Evolutionary conservation across 2,329 filamentous ascomycete genomes (phyloP).

Genomic region (Aureobasidium sp.): DNA sequence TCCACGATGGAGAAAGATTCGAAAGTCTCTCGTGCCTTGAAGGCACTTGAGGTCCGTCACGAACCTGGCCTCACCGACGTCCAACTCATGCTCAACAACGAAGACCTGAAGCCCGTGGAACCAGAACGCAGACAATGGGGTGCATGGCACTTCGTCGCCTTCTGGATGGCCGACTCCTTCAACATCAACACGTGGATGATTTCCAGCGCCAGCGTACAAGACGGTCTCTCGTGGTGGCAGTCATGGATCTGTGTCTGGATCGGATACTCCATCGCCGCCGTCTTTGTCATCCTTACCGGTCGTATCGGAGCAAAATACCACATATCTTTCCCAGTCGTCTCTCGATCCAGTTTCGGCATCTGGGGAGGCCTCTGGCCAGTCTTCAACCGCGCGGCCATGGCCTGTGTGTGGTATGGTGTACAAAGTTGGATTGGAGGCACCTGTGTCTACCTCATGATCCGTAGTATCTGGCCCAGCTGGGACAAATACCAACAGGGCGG

Average conservation of each 20-base stretch:
- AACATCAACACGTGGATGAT: constrained; percentile 64
- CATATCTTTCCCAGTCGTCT: constrained; percentile 77
- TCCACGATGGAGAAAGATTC: constrained; percentile 14
- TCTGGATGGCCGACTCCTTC: constrained; percentile 78
- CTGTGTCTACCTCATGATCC: constrained; percentile 77
- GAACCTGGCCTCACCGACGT: constrained; percentile 69
- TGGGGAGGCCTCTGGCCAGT: constrained; percentile 87
- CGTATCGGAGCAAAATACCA: constrained; percentile 82
- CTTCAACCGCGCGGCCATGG: constrained; percentile 77
- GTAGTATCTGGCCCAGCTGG: constrained; percentile 61
- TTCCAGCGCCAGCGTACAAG: constrained; percentile 68
- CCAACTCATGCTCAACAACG: constrained; percentile 83
- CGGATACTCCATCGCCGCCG: constrained; percentile 68
- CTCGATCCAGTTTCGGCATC: constrained; percentile 71
- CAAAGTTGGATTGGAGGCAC: constrained; percentile 69
- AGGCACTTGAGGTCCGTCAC: constrained; percentile 31
- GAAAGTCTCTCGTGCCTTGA: constrained; percentile 31
- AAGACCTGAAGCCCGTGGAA: constrained; percentile 54
- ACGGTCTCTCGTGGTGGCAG: constrained; percentile 48
- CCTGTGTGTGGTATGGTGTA: constrained; percentile 81
- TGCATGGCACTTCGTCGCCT: constrained; percentile 73
- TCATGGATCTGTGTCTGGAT: constrained; percentile 41
- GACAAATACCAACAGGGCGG: constrained; percentile 29
- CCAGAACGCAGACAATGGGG: constrained; percentile 73
- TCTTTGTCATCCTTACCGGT: constrained; percentile 68